These are phyloP conservation scores for Cucurbita moschata DNA, from an alignment of 306 rosid genomes.

Conservation along the genomic window DNA sequence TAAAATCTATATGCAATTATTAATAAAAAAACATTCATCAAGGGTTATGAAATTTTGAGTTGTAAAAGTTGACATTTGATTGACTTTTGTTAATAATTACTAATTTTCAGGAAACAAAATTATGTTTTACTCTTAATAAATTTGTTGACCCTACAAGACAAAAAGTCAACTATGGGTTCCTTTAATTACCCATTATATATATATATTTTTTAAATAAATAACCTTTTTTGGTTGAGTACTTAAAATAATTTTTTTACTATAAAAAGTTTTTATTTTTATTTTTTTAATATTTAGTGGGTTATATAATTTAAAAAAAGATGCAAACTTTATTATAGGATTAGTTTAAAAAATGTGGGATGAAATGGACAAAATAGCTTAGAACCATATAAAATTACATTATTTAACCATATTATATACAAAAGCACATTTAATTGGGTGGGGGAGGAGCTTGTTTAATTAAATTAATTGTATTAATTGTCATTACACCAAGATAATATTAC, in stretches of 20 bases:
- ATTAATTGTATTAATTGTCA: neutral
- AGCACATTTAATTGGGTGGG: neutral
- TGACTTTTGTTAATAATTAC: neutral
- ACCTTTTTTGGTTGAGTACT: neutral
- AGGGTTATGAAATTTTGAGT: neutral
- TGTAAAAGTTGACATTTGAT: neutral
- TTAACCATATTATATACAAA: neutral
- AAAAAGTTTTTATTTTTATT: neutral
- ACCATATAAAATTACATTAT: neutral
- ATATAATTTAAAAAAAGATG: neutral
- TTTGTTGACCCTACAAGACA: neutral
- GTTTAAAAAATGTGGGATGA: neutral
- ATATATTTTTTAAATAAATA: neutral
- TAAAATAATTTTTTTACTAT: neutral
- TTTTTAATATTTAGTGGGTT: neutral
- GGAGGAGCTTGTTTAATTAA: neutral
- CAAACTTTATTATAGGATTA: neutral
- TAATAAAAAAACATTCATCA: too few relatives aligned
- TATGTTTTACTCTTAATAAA: neutral
- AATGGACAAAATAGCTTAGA: conserved; percentile 4
- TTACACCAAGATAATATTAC: conserved; percentile 3
- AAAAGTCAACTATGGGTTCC: neutral
- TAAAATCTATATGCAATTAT: too few relatives aligned
- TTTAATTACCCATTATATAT: neutral
- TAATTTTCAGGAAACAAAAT: neutral